phyloP scores from a whole-genome alignment of 2,329 filamentous ascomycete genomes.

The Alternaria sp. region DNA sequence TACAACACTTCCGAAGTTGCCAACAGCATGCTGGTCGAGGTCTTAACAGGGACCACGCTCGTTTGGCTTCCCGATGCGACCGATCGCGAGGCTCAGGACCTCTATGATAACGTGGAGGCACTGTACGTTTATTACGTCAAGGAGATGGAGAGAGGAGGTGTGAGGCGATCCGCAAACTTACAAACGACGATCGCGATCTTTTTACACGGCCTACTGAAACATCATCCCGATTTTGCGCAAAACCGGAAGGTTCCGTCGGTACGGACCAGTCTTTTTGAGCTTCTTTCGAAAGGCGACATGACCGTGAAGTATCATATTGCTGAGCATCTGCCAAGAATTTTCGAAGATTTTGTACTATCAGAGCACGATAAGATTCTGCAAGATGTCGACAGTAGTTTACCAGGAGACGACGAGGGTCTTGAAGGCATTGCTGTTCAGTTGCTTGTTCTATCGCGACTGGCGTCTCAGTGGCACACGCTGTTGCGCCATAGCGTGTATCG shows the following conservation, averaged over 20 bases:
- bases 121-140: conserved; percentile 82
- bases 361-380: conserved; percentile 85
- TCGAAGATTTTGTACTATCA: conserved; percentile 81
- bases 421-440: conserved; percentile 89
- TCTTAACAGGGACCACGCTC: conserved; percentile 41
- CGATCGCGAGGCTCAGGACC: conserved; percentile 38
- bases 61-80: conserved; percentile 36
- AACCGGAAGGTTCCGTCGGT: conserved; percentile 67
- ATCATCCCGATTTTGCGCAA: conserved; percentile 72
- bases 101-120: conserved; percentile 74
- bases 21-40: conserved; percentile 47
- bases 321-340: conserved; percentile 74
- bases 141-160: conserved; percentile 69
- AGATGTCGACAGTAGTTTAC: conserved; percentile 82
- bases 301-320: conserved; percentile 79
- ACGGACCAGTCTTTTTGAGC: conserved; percentile 75
- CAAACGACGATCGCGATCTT: conserved; percentile 73
- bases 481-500: conserved; percentile 88
- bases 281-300: conserved; percentile 73
- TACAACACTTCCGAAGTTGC: conserved; percentile 52
- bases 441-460: conserved; percentile 77
- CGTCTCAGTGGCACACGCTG: conserved; percentile 84
- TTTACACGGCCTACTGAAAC: conserved; percentile 73
- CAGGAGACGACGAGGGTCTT: conserved; percentile 71
- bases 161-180: conserved; percentile 71